These are phyloP conservation scores for Diversispora epigaea DNA, from an alignment of 192 early-diverging fungal species.

Conservation along the genomic window DNA sequence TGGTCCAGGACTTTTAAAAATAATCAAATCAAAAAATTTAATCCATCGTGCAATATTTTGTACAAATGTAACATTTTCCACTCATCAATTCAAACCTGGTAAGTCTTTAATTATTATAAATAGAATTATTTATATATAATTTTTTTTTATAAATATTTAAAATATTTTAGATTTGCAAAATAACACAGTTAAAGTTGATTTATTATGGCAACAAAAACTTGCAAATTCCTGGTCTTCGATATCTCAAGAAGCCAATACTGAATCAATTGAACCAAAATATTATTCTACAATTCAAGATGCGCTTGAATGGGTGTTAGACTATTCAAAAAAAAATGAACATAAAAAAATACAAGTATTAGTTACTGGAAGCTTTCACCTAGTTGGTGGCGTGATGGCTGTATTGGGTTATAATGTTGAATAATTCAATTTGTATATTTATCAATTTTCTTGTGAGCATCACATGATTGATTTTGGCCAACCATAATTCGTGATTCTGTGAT, in stretches of 20 bases:
- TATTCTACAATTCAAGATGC: constrained; percentile 66
- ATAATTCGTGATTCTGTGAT: no score
- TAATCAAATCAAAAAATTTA: constrained; percentile 52
- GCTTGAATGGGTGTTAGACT: constrained; percentile 52
- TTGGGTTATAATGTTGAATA: constrained; percentile 56
- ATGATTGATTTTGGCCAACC: no score
- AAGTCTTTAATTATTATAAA: not conserved
- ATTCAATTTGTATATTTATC: no score
- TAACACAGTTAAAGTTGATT: constrained; percentile 62
- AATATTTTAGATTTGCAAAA: constrained; percentile 64
- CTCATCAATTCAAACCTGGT: constrained; percentile 38
- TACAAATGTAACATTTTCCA: constrained; percentile 62
- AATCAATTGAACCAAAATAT: constrained; percentile 35
- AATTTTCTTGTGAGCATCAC: no score
- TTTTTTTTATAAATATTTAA: constrained; percentile 5
- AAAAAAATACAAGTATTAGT: constrained; percentile 64
- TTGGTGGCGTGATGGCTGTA: constrained; percentile 82
- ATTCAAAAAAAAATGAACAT: constrained; percentile 31
- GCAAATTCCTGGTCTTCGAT: constrained; percentile 57
- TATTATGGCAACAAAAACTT: constrained; percentile 63
- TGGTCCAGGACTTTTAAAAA: constrained; percentile 61
- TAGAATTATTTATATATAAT: not conserved
- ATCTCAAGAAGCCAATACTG: constrained; percentile 2
- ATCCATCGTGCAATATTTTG: constrained; percentile 79
- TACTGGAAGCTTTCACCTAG: constrained; percentile 90